phyloP scores from a whole-genome alignment of 257 asterid genomes.

The Datura wrightii region DNA sequence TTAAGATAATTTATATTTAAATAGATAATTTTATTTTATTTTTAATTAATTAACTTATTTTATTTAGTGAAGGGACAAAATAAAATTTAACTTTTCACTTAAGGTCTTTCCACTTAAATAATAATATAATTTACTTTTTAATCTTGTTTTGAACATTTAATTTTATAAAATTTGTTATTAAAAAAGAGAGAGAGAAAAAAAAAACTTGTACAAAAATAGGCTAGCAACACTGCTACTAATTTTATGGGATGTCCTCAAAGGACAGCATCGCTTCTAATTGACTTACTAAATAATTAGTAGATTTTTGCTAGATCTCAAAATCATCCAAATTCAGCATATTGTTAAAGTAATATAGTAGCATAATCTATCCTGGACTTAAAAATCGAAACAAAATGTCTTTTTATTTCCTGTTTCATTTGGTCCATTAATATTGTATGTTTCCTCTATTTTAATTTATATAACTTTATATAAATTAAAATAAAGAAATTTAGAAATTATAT shows the following conservation, averaged over 20 bases:
- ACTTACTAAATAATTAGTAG: background rate
- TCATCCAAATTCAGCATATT: background rate
- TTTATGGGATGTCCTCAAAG: background rate
- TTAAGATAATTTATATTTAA: too few species aligned
- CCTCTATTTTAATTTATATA: too few species aligned
- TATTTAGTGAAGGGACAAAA: too few species aligned
- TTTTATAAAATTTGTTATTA: too few species aligned
- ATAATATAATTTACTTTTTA: too few species aligned
- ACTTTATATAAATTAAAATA: too few species aligned
- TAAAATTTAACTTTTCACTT: too few species aligned
- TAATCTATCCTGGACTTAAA: background rate
- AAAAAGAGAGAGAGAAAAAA: too few species aligned
- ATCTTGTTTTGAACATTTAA: too few species aligned
- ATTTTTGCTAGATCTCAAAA: background rate
- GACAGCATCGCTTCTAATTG: background rate
- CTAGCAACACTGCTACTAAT: background rate
- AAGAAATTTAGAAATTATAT: background rate
- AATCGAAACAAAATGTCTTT: background rate
- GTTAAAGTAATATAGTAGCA: background rate
- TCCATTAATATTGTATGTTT: background rate
- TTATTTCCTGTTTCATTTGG: background rate
- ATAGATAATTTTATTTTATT: too few species aligned
- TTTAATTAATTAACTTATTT: too few species aligned
- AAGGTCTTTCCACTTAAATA: too few species aligned
- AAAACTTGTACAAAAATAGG: background rate